Evolutionary conservation across 2,329 filamentous ascomycete species (phyloP).

Genomic region (Tolypocladium album): DNA sequence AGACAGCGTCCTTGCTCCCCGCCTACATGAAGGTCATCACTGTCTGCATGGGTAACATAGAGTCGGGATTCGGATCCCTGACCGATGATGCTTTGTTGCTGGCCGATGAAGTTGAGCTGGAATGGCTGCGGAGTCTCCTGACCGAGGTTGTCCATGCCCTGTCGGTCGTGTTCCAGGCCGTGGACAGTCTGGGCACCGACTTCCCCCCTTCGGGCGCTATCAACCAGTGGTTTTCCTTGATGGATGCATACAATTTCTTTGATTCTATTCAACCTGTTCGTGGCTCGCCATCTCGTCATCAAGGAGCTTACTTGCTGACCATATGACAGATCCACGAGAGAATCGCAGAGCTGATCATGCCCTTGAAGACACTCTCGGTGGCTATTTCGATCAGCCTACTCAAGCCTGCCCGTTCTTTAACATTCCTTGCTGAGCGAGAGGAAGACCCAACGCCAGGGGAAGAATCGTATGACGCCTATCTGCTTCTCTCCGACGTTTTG

Average conservation of each 20-base stretch:
- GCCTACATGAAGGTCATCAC: conserved; percentile 37
- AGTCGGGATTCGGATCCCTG: conserved; percentile 37
- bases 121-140: conserved; percentile 53
- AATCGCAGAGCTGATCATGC: conserved; percentile 41
- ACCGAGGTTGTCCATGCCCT: conserved; percentile 65
- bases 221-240: conserved; percentile 64
- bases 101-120: conserved; percentile 41
- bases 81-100: conserved; percentile 36
- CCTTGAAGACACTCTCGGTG: conserved; percentile 59
- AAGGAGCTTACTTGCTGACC: conserved; percentile 8
- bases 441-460: conserved; percentile 24
- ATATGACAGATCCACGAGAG: conserved; percentile 23
- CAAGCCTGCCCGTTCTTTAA: conserved; percentile 48
- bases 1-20: conserved; percentile 33
- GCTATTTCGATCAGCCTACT: conserved; percentile 63
- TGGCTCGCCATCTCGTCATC: neutral
- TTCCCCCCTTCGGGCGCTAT: conserved; percentile 50
- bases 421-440: conserved; percentile 26
- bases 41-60: conserved; percentile 37
- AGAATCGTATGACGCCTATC: conserved; percentile 42
- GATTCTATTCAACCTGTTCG: conserved; percentile 40
- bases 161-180: conserved; percentile 62
- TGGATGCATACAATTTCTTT: conserved; percentile 60
- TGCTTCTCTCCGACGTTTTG: conserved; percentile 60
- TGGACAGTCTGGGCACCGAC: conserved; percentile 44